Conservation (phyloP, 306 rosid genomes). For the Lagenaria siceraria region DNA sequence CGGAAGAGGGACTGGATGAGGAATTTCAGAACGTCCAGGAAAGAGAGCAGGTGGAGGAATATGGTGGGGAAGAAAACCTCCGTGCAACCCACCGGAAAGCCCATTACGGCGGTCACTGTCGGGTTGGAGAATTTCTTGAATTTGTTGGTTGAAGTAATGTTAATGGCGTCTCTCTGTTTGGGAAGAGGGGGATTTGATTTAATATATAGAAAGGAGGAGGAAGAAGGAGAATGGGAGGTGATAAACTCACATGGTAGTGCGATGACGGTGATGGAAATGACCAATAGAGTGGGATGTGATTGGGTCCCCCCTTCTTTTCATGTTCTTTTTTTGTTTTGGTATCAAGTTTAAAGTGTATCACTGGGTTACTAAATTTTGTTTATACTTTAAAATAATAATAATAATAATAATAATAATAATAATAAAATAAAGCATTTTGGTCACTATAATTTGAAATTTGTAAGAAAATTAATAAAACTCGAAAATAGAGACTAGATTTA, state of each 20-base stretch:
- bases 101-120: slow-evolving; percentile 22
- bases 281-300: background rate
- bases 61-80: slow-evolving; percentile 53
- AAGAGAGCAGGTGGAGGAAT: slow-evolving; percentile 45
- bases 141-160: background rate
- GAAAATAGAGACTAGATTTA: too few species aligned
- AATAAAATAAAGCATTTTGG: too few species aligned
- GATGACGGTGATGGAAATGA: background rate
- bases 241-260: background rate
- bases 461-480: too few species aligned
- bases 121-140: too few species aligned
- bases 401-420: too few species aligned
- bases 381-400: too few species aligned
- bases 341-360: too few species aligned
- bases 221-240: background rate
- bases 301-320: background rate
- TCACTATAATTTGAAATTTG: too few species aligned
- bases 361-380: too few species aligned
- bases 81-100: slow-evolving; percentile 68
- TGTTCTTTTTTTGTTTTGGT: too few species aligned
- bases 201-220: background rate
- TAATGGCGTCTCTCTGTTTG: background rate
- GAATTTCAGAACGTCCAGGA: slow-evolving; percentile 45
- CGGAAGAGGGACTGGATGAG: slow-evolving; percentile 42
- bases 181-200: background rate